These are phyloP conservation scores for Marchantia polymorpha DNA, from an alignment of 225 moss, liverwort and hornwort genomes.

Conservation along the genomic window DNA sequence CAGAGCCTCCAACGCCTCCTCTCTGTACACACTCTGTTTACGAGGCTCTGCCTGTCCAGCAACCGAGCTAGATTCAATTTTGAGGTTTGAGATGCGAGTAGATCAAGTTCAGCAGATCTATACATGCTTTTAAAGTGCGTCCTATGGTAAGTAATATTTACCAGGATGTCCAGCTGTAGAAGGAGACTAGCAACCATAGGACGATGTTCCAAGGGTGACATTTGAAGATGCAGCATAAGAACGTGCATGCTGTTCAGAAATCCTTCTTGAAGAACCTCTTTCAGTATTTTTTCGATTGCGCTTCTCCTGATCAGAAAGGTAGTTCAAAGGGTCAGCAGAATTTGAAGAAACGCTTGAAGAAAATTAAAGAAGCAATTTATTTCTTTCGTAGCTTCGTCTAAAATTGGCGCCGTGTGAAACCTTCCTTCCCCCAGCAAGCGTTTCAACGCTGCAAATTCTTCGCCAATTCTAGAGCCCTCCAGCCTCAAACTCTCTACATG, in stretches of 20 bases:
- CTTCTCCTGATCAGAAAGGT: conserved; percentile 36
- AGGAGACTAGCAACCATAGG: conserved; percentile 48
- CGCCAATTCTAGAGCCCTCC: no score
- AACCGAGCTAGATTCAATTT: not conserved
- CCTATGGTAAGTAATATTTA: conserved; percentile 11
- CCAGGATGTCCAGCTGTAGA: conserved; percentile 53
- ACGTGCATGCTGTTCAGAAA: conserved; percentile 53
- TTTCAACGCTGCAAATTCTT: not conserved
- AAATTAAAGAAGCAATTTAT: not conserved
- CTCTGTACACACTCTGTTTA: conserved; percentile 51
- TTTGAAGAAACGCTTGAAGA: not conserved
- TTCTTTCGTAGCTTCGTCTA: not conserved
- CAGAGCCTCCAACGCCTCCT: conserved; percentile 52
- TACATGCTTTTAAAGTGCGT: not conserved
- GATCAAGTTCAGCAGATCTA: not conserved
- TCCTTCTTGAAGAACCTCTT: conserved; percentile 42
- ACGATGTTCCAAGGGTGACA: conserved; percentile 53
- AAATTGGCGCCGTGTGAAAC: not conserved
- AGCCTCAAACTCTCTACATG: not conserved
- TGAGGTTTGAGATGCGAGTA: not conserved
- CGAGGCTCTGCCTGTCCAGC: conserved; percentile 47
- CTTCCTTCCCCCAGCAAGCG: not conserved
- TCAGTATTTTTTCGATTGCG: conserved; percentile 48
- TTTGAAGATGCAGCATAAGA: conserved; percentile 54
- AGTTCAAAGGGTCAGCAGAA: not conserved